Evolutionary conservation across 192 early-diverging fungal species (phyloP).

Genomic region (Funneliformis geosporum): DNA sequence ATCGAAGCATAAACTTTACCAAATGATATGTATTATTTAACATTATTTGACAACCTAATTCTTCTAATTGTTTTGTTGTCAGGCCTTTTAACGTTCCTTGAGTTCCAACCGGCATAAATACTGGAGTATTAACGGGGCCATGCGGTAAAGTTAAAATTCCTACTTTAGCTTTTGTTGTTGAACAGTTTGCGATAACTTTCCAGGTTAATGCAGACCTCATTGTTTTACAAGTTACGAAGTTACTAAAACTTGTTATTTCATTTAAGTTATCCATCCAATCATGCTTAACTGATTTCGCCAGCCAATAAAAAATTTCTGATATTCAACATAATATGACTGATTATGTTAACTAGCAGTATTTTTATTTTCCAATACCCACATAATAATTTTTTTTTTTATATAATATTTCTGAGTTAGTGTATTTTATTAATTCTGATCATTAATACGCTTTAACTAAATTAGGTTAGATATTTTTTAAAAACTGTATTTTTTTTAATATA

Average conservation of each 20-base stretch:
- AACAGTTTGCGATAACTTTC: slow-evolving; percentile 72
- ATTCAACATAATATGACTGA: neutral
- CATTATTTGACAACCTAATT: slow-evolving; percentile 80
- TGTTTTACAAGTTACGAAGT: neutral
- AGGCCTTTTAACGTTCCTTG: slow-evolving; percentile 85
- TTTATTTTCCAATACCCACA: too few species aligned
- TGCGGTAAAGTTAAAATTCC: slow-evolving; percentile 78
- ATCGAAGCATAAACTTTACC: slow-evolving; percentile 37
- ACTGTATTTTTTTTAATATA: too few species aligned
- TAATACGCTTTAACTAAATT: too few species aligned
- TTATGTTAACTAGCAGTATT: too few species aligned
- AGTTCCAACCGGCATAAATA: slow-evolving; percentile 90
- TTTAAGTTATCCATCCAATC: too few species aligned
- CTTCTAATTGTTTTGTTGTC: slow-evolving; percentile 72
- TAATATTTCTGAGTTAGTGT: too few species aligned
- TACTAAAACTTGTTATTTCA: neutral
- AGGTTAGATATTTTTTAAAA: too few species aligned
- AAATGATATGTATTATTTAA: slow-evolving; percentile 88
- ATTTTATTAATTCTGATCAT: too few species aligned
- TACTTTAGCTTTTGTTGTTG: slow-evolving; percentile 79
- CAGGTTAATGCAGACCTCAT: slow-evolving; percentile 73
- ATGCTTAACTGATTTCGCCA: neutral
- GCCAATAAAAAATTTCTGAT: neutral
- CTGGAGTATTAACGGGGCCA: slow-evolving; percentile 77
- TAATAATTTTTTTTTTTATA: too few species aligned